Percentiles rank a stretch among this genome's conserved stretches.
Evolutionary conservation across 2,329 filamentous ascomycete species (phyloP).

Genomic region (Aspergillus nomiae): DNA sequence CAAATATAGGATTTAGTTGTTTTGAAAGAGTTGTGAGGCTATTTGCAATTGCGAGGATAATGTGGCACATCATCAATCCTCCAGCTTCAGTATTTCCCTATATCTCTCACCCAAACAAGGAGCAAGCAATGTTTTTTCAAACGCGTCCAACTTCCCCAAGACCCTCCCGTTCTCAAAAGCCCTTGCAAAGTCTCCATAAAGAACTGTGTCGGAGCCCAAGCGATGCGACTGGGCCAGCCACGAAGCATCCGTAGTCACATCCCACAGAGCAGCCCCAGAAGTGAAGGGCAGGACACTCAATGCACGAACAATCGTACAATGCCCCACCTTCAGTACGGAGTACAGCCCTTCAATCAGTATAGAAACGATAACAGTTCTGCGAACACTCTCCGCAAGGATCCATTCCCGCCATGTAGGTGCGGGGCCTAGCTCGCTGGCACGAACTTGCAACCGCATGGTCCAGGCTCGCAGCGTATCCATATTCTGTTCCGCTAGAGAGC

Average conservation of each 20-base stretch:
- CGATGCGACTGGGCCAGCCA: neutral
- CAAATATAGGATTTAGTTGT: too few species aligned
- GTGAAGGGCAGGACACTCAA: neutral
- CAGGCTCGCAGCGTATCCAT: neutral
- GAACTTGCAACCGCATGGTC: neutral
- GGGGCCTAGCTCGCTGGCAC: neutral
- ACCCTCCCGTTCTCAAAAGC: neutral
- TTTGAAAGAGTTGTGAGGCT: too few species aligned
- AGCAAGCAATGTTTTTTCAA: neutral
- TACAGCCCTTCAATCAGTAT: neutral
- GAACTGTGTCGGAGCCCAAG: neutral
- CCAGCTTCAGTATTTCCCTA: neutral
- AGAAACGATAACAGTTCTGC: neutral
- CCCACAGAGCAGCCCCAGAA: neutral
- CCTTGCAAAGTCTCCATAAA: neutral
- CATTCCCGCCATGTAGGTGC: neutral
- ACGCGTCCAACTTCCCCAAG: neutral
- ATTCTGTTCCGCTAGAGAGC: neutral
- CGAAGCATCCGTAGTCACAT: neutral
- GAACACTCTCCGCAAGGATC: neutral
- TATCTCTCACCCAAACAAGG: neutral
- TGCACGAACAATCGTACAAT: neutral
- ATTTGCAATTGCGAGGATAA: too few species aligned
- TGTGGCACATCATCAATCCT: neutral
- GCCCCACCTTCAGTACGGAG: neutral